These are phyloP conservation scores for Komagataella ulmi DNA, from an alignment of 805 yeast species.

Conservation along the genomic window DNA sequence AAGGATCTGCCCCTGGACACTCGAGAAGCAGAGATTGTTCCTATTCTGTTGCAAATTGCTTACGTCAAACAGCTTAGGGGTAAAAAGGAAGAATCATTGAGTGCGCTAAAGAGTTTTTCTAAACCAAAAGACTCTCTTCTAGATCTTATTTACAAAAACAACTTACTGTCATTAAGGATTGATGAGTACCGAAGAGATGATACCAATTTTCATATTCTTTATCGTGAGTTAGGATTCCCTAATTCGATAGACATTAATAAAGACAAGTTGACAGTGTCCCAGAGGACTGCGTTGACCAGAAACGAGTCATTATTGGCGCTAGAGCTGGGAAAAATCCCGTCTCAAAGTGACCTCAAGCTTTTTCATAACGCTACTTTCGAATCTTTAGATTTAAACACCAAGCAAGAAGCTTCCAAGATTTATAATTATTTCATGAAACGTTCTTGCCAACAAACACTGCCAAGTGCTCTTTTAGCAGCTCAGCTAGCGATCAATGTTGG, in stretches of 20 bases:
- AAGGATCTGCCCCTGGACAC: constrained; percentile 32
- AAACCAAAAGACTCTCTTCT: neutral
- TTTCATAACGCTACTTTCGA: constrained; percentile 9
- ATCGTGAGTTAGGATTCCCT: constrained; percentile 17
- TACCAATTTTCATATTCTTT: constrained; percentile 13
- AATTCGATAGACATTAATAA: constrained; percentile 12
- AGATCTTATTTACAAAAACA: constrained; percentile 16
- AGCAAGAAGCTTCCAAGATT: constrained; percentile 16
- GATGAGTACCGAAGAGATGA: neutral
- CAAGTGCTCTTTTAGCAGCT: constrained; percentile 19
- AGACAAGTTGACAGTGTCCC: constrained; percentile 23
- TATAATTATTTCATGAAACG: constrained; percentile 19
- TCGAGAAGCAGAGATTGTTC: constrained; percentile 35
- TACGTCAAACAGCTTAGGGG: constrained; percentile 31
- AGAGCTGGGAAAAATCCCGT: constrained; percentile 20
- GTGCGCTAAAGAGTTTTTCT: neutral
- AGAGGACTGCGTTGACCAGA: constrained; percentile 24
- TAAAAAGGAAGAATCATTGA: constrained; percentile 17
- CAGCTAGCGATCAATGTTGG: constrained; percentile 18
- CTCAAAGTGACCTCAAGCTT: constrained; percentile 10
- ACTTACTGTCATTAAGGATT: constrained; percentile 20
- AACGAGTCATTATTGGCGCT: constrained; percentile 31
- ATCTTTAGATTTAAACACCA: constrained; percentile 5
- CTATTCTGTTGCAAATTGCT: constrained; percentile 49
- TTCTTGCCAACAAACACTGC: constrained; percentile 11